Evolutionary conservation across 2,329 filamentous ascomycete species (phyloP).

Genomic region (Grosmannia huntii): DNA sequence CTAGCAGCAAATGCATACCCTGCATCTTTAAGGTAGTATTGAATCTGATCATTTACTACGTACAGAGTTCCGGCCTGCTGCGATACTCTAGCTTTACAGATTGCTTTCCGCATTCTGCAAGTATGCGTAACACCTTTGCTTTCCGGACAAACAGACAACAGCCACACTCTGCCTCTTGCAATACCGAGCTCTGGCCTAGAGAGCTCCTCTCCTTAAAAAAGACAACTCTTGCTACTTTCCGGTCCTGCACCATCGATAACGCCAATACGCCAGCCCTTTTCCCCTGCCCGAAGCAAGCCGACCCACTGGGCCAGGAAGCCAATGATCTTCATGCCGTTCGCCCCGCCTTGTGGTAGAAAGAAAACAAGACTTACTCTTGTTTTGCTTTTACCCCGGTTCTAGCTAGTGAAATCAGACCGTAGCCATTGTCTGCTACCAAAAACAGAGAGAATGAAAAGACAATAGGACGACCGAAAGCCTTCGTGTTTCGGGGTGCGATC

Average conservation of each 20-base stretch:
- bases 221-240: neutral
- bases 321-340: neutral
- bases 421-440: neutral
- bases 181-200: neutral
- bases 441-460: neutral
- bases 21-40: neutral
- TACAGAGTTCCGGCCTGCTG: neutral
- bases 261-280: neutral
- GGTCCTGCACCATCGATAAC: neutral
- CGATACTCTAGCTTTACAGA: neutral
- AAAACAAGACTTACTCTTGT: neutral
- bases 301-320: neutral
- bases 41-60: neutral
- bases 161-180: neutral
- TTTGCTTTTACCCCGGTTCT: neutral
- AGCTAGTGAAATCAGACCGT: neutral
- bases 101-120: neutral
- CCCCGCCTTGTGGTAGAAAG: neutral
- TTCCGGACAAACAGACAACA: neutral
- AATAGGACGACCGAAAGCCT: neutral
- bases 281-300: neutral
- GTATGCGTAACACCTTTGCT: neutral
- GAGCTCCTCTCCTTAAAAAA: neutral
- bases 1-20: neutral
- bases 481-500: neutral